Conservation (phyloP, 495 filamentous ascomycete genomes). For the Aspergillus wentii region DNA sequence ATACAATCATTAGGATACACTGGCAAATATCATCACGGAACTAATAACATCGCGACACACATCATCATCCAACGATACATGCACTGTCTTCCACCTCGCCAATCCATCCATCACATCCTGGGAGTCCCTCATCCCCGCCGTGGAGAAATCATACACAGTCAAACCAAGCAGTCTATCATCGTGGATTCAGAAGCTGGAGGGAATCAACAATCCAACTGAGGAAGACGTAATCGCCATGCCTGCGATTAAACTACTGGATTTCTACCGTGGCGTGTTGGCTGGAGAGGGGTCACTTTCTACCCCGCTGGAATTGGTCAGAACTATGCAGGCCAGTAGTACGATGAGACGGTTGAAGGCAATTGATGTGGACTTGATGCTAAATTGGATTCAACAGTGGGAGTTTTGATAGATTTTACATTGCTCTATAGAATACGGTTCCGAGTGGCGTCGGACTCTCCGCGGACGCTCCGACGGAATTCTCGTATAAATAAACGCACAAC, state of each 20-base stretch:
- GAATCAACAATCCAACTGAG: conserved; percentile 3
- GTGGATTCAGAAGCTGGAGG: conserved; percentile 15
- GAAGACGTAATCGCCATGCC: conserved; percentile 12
- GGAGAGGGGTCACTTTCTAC: conserved; percentile 4
- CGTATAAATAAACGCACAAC: no score
- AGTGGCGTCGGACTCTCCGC: no score
- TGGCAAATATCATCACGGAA: conserved; percentile 10
- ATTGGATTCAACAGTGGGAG: conserved; percentile 20
- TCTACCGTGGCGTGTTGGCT: conserved; percentile 17
- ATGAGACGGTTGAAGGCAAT: conserved; percentile 13
- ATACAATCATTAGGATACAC: no score
- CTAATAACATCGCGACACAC: conserved; percentile 3
- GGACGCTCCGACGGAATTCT: no score
- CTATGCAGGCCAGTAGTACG: conserved; percentile 11
- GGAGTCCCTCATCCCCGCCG: conserved; percentile 11
- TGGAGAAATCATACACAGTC: conserved; percentile 2
- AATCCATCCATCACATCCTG: conserved; percentile 18
- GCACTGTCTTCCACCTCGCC: conserved; percentile 17
- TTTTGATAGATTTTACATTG: conserved; percentile 12
- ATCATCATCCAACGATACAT: background rate
- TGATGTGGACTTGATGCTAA: conserved; percentile 10
- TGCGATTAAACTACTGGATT: conserved; percentile 21
- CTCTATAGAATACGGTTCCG: no score
- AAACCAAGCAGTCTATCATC: conserved; percentile 6
- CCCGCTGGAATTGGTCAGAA: conserved; percentile 3